Percentiles rank a stretch among this genome's conserved stretches.
Evolutionary conservation across 2,329 filamentous ascomycete species (phyloP).

Genomic region (Clonostachys rhizophaga): DNA sequence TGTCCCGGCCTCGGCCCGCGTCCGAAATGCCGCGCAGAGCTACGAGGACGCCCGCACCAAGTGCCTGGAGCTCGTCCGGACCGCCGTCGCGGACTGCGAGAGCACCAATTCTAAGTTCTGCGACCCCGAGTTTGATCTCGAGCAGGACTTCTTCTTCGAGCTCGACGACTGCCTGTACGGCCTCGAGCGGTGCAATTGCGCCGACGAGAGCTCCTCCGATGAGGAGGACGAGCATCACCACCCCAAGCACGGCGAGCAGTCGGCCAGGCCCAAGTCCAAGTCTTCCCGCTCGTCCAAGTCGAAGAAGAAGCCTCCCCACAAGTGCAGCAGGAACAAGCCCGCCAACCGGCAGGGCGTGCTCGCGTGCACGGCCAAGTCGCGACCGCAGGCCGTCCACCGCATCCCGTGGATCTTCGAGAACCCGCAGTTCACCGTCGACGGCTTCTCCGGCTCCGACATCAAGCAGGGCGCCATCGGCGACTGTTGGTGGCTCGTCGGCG

Average conservation of each 20-base stretch:
- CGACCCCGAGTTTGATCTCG: conserved; percentile 38
- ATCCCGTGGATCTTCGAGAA: conserved; percentile 36
- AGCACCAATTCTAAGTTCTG: conserved; percentile 39
- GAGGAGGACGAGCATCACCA: neutral
- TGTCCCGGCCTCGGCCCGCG: conserved; percentile 12
- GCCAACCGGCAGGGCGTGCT: neutral
- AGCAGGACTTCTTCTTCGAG: conserved; percentile 25
- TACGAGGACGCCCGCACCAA: conserved; percentile 33
- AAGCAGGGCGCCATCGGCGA: conserved; percentile 51
- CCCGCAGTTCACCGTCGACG: conserved; percentile 31
- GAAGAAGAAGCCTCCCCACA: neutral
- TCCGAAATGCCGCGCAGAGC: conserved; percentile 30
- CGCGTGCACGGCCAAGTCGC: neutral
- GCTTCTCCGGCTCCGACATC: conserved; percentile 33
- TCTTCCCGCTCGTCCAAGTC: conserved; percentile 5
- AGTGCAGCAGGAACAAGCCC: neutral
- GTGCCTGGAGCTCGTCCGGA: conserved; percentile 30
- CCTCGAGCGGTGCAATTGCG: conserved; percentile 5
- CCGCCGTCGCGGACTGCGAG: conserved; percentile 32
- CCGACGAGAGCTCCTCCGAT: conserved; percentile 1
- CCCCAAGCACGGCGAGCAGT: too few species aligned
- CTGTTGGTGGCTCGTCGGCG: conserved; percentile 69
- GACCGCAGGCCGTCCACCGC: conserved; percentile 32
- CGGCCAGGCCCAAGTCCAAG: neutral
- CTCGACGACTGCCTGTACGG: conserved; percentile 22